These are phyloP conservation scores for Ustilago trichophora DNA, from an alignment of 1,284 basidiomycete genomes.

Conservation along the genomic window DNA sequence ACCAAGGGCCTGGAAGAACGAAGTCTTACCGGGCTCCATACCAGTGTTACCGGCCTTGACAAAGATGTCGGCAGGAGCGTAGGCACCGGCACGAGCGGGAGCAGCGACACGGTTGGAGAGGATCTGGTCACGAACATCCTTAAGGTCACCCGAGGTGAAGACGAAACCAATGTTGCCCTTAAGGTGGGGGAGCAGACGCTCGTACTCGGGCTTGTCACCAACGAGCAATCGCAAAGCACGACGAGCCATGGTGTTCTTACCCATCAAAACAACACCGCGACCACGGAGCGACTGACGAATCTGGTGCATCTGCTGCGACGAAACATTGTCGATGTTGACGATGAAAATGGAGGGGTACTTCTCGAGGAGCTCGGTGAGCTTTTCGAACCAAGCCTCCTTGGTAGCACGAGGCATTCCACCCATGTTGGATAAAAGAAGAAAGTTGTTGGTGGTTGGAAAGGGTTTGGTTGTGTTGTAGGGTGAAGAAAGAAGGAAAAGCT, in stretches of 20 bases:
- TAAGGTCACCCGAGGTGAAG: slow-evolving; percentile 91
- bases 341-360: slow-evolving; percentile 95
- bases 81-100: slow-evolving; percentile 96
- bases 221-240: slow-evolving; percentile 93
- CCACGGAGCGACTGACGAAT: slow-evolving; percentile 95
- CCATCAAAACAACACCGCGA: slow-evolving; percentile 97
- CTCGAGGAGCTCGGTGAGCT: slow-evolving; percentile 91
- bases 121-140: slow-evolving; percentile 92
- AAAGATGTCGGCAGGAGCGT: slow-evolving; percentile 88
- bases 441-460: slow-evolving; percentile 6
- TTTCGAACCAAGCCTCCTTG: slow-evolving; percentile 92
- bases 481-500: slow-evolving; percentile 25
- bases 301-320: slow-evolving; percentile 98
- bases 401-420: slow-evolving; percentile 83
- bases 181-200: slow-evolving; percentile 93
- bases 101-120: slow-evolving; percentile 96
- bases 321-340: slow-evolving; percentile 99
- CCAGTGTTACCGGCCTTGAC: slow-evolving; percentile 97
- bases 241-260: slow-evolving; percentile 99
- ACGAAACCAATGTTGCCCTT: slow-evolving; percentile 99
- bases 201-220: slow-evolving; percentile 88
- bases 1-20: slow-evolving; percentile 99
- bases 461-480: slow-evolving; percentile 1
- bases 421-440: slow-evolving; percentile 74
- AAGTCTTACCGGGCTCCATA: slow-evolving; percentile 83